Base-by-base conservation (phyloP, 2,329 filamentous ascomycete species). In the Zasmidium cellare region DNA sequence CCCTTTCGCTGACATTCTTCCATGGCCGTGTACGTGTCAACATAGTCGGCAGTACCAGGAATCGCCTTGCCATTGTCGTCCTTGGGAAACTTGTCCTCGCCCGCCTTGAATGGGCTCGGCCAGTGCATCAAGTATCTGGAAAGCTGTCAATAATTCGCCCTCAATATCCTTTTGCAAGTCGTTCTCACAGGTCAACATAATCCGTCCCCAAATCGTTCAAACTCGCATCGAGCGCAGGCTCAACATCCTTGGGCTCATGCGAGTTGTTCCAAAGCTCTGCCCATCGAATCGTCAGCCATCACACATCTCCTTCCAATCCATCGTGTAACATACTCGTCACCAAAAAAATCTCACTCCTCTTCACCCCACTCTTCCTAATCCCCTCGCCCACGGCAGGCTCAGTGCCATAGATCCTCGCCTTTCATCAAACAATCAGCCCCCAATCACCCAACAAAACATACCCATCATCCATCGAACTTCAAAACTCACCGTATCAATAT, bases 41-140 rank as follows among this genome's bases (percentile, higher is more conserved):
- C 73, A 56, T 77, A 79, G 65, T 83, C 80, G 50, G 76, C 73
- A 35, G 79, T 69, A 16, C 74, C 78, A 1, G 75, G 65, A n/a
- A 72, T 63, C 3, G 71, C 68, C 19, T 69, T 68, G 51, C 79
- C 79, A 24, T 76, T 77, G 53, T 78, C 66, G 22, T 74, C 67
- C 60, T 79, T 79, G 2, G 82, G 81, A 51, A 82, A 76, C 44
- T 76, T 61, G 5, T 78, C 73, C 20, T 75, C 72, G n/a, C 80
- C 77, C 22, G 77, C 74, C 48, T 78, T 77, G 69, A 83, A 85
- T 0, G 83, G 75, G 9, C 79, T 77, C 0, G 83, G 84, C 80
- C 82, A 90, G 74, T 89, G 87, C 69, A 91, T 88, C 57, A 90
- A 78, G 71, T 83, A 89, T n/a, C n/a, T n/a, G n/a, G n/a, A n/a